Evolutionary conservation across 345 rosid species (phyloP).

Genomic region (Pugionium dolabratum): DNA sequence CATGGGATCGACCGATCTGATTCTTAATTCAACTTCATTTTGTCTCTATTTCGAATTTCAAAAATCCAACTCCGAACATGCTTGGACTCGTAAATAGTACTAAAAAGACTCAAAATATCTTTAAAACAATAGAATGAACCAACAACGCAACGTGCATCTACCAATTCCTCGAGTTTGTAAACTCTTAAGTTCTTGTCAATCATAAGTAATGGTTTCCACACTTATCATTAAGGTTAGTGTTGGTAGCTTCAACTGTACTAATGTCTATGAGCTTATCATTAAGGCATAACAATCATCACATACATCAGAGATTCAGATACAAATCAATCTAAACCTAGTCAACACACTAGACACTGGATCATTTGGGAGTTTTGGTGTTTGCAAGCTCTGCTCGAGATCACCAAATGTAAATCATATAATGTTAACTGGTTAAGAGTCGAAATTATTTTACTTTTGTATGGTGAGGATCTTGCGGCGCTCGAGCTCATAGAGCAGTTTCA

Average conservation of each 20-base stretch:
- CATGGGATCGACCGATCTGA: too few species aligned
- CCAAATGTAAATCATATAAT: slow-evolving; percentile 4
- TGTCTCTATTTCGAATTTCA: too few species aligned
- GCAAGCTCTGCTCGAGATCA: not conserved
- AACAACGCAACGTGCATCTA: too few species aligned
- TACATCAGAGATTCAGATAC: slow-evolving; percentile 5
- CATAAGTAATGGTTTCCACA: too few species aligned
- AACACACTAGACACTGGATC: slow-evolving; percentile 5
- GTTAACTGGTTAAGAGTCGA: not conserved
- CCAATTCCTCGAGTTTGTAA: too few species aligned
- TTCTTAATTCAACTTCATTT: too few species aligned
- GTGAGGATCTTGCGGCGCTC: slow-evolving; percentile 50
- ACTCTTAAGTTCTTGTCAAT: too few species aligned
- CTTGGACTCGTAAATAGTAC: too few species aligned
- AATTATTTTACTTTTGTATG: slow-evolving; percentile 30
- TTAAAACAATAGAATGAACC: too few species aligned
- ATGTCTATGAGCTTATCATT: slow-evolving; percentile 66
- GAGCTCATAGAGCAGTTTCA: slow-evolving; percentile 59
- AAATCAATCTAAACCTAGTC: slow-evolving; percentile 12
- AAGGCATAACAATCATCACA: slow-evolving; percentile 43
- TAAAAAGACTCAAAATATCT: too few species aligned
- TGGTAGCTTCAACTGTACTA: slow-evolving; percentile 61
- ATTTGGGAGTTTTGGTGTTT: slow-evolving; percentile 1
- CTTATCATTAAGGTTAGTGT: slow-evolving; percentile 31
- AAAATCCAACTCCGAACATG: too few species aligned